phyloP scores from a whole-genome alignment of 169 alveolate species.

The Plasmodium fragile region DNA sequence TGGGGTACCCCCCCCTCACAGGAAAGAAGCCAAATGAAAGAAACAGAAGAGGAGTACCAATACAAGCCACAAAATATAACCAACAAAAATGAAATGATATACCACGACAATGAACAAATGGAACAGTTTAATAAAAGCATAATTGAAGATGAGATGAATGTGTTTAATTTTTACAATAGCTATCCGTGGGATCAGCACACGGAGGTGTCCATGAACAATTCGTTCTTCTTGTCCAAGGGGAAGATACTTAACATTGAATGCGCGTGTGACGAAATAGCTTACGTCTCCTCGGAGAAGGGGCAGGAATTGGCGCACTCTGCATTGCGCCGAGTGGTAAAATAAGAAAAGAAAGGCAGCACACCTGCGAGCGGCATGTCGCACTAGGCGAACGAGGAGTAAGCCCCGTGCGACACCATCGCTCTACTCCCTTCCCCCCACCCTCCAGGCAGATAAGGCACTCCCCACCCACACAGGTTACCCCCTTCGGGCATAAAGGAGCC shows the following conservation, averaged over 20 bases:
- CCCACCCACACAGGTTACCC: neutral
- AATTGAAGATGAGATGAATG: constrained; percentile 41
- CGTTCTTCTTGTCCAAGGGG: constrained; percentile 30
- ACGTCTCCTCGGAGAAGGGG: constrained; percentile 18
- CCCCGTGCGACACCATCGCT: neutral
- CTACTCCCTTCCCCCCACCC: neutral
- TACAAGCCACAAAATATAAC: constrained; percentile 24
- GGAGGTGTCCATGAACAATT: constrained; percentile 50
- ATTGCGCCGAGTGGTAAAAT: constrained; percentile 2
- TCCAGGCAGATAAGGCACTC: neutral
- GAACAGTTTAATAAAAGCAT: constrained; percentile 28
- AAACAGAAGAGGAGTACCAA: constrained; percentile 47
- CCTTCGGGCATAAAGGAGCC: neutral
- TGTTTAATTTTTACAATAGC: constrained; percentile 15
- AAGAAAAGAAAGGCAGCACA: neutral
- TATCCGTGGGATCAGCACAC: constrained; percentile 54
- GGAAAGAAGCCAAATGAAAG: constrained; percentile 36
- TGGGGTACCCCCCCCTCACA: neutral
- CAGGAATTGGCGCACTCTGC: neutral
- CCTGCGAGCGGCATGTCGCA: neutral
- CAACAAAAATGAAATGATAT: constrained; percentile 40
- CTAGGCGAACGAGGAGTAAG: too few species aligned
- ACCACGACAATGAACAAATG: constrained; percentile 53
- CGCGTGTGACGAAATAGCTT: constrained; percentile 32
- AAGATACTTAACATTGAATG: constrained; percentile 46